phyloP scores from a whole-genome alignment of 306 rosid genomes.

The Hippophae gyantsensis region DNA sequence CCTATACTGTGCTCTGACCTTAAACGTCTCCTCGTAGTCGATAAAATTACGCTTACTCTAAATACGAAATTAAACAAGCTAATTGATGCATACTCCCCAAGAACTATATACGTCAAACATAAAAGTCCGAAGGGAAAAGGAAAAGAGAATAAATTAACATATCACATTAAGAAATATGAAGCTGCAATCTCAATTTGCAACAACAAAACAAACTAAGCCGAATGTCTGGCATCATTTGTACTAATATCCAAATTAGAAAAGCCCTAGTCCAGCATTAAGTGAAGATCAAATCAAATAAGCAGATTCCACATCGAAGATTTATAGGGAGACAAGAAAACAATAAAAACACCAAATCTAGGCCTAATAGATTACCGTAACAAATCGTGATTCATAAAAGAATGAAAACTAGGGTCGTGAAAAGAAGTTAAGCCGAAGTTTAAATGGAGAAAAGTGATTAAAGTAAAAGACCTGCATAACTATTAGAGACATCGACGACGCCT shows the following conservation, averaged over 20 bases:
- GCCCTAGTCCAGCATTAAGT: not conserved
- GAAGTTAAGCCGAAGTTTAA: not conserved
- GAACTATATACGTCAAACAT: not conserved
- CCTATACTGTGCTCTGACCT: too few species aligned
- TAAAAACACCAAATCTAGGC: not conserved
- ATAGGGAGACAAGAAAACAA: not conserved
- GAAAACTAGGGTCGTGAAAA: not conserved
- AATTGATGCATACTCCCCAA: not conserved
- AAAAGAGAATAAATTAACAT: not conserved
- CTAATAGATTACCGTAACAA: not conserved
- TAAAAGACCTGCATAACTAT: slow-evolving; percentile 68
- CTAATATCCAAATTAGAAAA: not conserved
- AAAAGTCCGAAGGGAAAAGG: not conserved
- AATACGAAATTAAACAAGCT: not conserved
- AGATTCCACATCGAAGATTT: too few species aligned
- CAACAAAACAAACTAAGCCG: not conserved
- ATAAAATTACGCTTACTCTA: not conserved
- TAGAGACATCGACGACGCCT: slow-evolving; percentile 84
- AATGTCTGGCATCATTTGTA: not conserved
- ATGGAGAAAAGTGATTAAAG: not conserved
- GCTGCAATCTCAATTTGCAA: not conserved
- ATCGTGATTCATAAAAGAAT: not conserved
- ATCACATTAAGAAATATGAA: not conserved
- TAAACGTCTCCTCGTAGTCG: not conserved
- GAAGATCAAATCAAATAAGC: not conserved